Evolutionary conservation across 805 yeast species (phyloP).

Genomic region (Tetrapisispora nanseiensis): DNA sequence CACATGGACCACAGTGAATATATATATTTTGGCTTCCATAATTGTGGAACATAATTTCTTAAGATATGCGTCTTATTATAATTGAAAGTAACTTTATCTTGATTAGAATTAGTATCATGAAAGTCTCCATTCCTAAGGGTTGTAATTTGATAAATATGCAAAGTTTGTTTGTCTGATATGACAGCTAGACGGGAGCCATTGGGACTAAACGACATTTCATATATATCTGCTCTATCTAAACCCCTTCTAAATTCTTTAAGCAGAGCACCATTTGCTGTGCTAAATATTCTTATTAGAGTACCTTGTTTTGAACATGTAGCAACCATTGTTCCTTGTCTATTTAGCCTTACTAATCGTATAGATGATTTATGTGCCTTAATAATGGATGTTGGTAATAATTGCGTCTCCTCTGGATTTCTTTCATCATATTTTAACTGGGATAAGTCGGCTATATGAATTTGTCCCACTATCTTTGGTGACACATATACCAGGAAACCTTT

Average conservation of each 20-base stretch:
- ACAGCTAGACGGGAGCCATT: constrained; percentile 71
- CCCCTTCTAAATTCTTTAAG: constrained; percentile 87
- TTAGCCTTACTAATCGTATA: constrained; percentile 56
- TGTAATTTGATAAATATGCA: constrained; percentile 61
- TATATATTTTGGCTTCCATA: constrained; percentile 62
- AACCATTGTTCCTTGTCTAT: constrained; percentile 64
- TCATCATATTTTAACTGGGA: constrained; percentile 13
- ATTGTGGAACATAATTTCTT: constrained; percentile 41
- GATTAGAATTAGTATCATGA: constrained; percentile 1
- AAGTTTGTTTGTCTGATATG: constrained; percentile 77
- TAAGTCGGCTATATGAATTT: constrained; percentile 23
- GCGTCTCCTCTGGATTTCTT: constrained; percentile 10
- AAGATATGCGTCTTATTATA: constrained; percentile 57
- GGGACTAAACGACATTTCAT: constrained; percentile 77
- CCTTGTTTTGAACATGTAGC: constrained; percentile 91
- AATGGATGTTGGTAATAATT: constrained; percentile 31
- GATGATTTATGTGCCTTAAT: constrained; percentile 81
- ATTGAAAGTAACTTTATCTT: constrained; percentile 5
- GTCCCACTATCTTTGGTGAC: constrained; percentile 21
- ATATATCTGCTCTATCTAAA: constrained; percentile 70
- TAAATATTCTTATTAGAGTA: constrained; percentile 76
- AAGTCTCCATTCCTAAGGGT: neutral
- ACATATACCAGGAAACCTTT: constrained; percentile 20
- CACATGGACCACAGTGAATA: constrained; percentile 84
- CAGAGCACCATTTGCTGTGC: constrained; percentile 49